Percentiles rank a stretch among this genome's conserved stretches.
Conservation (phyloP, 2,329 filamentous ascomycete genomes). For the Domatiomyces globalis region DNA sequence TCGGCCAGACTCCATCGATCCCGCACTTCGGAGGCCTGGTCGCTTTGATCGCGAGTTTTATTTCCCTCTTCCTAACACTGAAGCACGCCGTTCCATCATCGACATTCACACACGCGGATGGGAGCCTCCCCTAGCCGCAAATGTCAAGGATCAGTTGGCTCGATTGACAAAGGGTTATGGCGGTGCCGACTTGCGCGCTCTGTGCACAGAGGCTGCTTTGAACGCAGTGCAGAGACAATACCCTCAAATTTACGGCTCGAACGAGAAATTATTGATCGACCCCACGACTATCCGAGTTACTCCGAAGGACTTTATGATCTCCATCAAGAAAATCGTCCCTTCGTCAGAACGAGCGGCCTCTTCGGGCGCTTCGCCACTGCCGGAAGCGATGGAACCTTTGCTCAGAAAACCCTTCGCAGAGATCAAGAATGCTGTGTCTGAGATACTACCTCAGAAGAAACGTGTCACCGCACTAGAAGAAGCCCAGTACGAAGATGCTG, state of each 20-base stretch:
- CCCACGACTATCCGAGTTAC: slow-evolving; percentile 70
- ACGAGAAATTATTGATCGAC: slow-evolving; percentile 79
- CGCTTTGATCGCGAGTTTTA: slow-evolving; percentile 97
- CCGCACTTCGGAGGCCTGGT: slow-evolving; percentile 81
- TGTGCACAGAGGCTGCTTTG: slow-evolving; percentile 89
- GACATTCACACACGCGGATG: slow-evolving; percentile 93
- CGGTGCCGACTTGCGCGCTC: slow-evolving; percentile 80
- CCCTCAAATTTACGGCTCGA: slow-evolving; percentile 86
- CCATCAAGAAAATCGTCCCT: slow-evolving; percentile 88
- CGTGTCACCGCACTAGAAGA: slow-evolving; percentile 82
- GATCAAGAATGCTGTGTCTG: slow-evolving; percentile 57
- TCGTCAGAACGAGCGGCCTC: slow-evolving; percentile 84
- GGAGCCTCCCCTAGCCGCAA: slow-evolving; percentile 58
- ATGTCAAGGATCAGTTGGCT: slow-evolving; percentile 68
- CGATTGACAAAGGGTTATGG: slow-evolving; percentile 91
- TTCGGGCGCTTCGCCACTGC: slow-evolving; percentile 68
- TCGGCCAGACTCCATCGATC: slow-evolving; percentile 88
- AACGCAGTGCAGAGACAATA: slow-evolving; percentile 94
- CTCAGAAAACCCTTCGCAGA: slow-evolving; percentile 56
- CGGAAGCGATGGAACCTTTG: slow-evolving; percentile 66
- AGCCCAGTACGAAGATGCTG: slow-evolving; percentile 77
- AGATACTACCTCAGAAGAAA: slow-evolving; percentile 70
- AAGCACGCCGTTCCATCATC: slow-evolving; percentile 70
- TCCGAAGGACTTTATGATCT: slow-evolving; percentile 93
- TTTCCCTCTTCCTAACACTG: slow-evolving; percentile 75